Conservation (phyloP, 2,329 filamentous ascomycete species). For the Colletotrichum siamense region DNA sequence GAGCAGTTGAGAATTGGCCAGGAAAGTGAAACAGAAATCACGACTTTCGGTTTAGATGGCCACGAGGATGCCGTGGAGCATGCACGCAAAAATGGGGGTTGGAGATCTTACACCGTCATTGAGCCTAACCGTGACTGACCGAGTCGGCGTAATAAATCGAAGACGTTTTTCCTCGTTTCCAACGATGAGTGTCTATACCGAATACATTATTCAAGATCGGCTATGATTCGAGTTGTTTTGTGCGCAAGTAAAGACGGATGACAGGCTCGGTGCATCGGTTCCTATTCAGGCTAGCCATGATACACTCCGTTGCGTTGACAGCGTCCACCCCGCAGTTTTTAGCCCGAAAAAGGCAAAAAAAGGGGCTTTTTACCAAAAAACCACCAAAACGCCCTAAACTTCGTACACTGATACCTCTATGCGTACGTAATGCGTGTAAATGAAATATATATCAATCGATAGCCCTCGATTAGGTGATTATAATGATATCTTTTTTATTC, state of each 20-base stretch:
- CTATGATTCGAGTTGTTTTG: not conserved
- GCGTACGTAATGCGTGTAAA: no score
- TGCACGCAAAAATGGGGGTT: slow-evolving; percentile 16
- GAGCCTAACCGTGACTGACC: not conserved
- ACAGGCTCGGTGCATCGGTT: not conserved
- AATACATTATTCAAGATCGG: not conserved
- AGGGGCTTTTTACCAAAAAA: no score
- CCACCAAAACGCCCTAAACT: no score
- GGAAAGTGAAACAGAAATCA: slow-evolving; percentile 31
- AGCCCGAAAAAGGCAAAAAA: no score
- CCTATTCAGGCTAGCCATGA: not conserved
- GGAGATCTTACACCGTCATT: slow-evolving; percentile 25
- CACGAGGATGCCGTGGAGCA: slow-evolving; percentile 34
- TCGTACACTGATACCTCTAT: no score
- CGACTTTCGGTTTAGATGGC: slow-evolving; percentile 35
- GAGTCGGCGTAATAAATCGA: not conserved
- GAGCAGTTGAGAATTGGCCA: slow-evolving; percentile 39
- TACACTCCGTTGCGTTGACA: no score
- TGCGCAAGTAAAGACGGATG: not conserved
- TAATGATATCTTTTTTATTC: no score
- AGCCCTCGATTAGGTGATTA: no score
- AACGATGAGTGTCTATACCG: not conserved
- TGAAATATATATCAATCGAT: no score
- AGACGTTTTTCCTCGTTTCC: not conserved
- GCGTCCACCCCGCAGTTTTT: no score